A percentile compares a stretch with the other conserved stretches of the same genome.
Conservation (phyloP, 78 protist genomes). For the Bigelowiella natans region DNA sequence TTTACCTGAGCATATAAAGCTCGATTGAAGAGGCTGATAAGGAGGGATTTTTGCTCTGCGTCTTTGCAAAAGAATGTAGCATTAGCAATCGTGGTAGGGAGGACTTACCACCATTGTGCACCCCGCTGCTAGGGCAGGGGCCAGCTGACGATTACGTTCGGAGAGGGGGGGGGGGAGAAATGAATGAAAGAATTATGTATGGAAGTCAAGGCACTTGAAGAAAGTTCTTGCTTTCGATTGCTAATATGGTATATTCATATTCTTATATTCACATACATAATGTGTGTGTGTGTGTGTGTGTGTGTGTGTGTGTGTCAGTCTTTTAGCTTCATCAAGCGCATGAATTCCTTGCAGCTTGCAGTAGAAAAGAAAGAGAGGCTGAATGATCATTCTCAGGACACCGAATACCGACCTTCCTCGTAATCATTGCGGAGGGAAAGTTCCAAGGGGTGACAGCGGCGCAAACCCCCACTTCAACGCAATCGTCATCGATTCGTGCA, state of each 20-base stretch:
- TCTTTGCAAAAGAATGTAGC: too few relatives aligned
- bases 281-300: not conserved
- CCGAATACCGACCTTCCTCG: conserved; percentile 42
- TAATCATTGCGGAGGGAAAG: conserved; percentile 43
- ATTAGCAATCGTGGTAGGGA: too few relatives aligned
- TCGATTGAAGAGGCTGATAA: not conserved
- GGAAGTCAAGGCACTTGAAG: too few relatives aligned
- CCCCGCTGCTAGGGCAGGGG: conserved; percentile 37
- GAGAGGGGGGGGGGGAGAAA: not conserved
- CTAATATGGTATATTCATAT: too few relatives aligned
- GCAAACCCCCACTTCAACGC: conserved; percentile 39
- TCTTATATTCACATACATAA: too few relatives aligned
- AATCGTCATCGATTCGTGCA: too few relatives aligned
- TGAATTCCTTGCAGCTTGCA: not conserved
- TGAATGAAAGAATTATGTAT: too few relatives aligned
- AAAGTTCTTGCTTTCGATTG: too few relatives aligned
- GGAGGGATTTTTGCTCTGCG: not conserved
- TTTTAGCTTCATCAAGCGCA: not conserved
- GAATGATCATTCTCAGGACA: too few relatives aligned
- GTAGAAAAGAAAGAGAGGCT: too few relatives aligned
- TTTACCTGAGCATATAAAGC: conserved; percentile 21
- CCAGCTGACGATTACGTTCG: not conserved
- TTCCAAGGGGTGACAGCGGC: conserved; percentile 50
- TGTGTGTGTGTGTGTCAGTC: not conserved
- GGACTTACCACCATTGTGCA: conserved; percentile 42